Conservation (phyloP, 1,284 basidiomycete genomes). For the Microbotryum silenes-acaulis region DNA sequence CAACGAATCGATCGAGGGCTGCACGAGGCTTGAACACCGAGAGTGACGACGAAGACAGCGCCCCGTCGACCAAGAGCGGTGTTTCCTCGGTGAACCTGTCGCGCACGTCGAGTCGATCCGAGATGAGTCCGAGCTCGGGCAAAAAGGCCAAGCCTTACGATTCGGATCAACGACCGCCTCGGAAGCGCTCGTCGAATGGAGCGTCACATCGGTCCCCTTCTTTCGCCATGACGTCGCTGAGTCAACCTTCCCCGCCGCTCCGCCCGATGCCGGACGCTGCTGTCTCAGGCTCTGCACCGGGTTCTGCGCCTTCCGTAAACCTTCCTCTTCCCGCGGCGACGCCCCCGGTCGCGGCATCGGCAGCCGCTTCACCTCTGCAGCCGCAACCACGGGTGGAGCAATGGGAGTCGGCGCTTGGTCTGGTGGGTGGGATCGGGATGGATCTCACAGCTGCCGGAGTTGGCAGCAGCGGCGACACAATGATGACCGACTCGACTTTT, state of each 20-base stretch:
- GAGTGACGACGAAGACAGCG: conserved; percentile 17
- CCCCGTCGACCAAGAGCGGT: background rate
- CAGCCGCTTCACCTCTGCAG: conserved; percentile 1
- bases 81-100: background rate
- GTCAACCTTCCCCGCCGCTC: background rate
- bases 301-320: background rate
- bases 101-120: background rate
- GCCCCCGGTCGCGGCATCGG: background rate
- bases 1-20: background rate
- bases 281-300: background rate
- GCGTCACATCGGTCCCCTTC: conserved; percentile 23
- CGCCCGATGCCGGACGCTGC: background rate
- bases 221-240: conserved; percentile 35
- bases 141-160: conserved; percentile 38
- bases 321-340: background rate
- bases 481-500: background rate
- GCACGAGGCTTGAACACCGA: conserved; percentile 1
- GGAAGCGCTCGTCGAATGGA: conserved; percentile 13
- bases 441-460: background rate
- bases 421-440: conserved; percentile 13
- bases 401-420: conserved; percentile 11
- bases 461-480: background rate
- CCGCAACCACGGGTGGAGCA: background rate
- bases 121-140: conserved; percentile 2
- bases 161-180: conserved; percentile 25